Evolutionary conservation across 441 rosid genomes (phyloP), one percentile per base, ranked within the genome.

Genomic region (Isatis lusitanica): DNA sequence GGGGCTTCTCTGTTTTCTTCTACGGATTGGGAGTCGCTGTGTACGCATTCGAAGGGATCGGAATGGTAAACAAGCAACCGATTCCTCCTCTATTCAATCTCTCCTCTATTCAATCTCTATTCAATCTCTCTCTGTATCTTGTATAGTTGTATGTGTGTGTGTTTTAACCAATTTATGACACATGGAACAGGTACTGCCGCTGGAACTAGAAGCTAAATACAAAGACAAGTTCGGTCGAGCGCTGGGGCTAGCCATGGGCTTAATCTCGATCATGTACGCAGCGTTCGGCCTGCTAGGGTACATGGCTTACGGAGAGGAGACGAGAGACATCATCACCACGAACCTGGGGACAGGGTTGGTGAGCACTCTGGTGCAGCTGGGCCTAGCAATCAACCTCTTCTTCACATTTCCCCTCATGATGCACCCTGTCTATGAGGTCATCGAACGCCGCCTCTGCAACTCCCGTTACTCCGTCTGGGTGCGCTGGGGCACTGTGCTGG

Each of bases 341-440:
- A 88, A 88, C 59, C 59, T 86, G 6, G 93, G 91, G 21, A 26
- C 74, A 26, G 93, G 91, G 42, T 26, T 83, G 51, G 63, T 85
- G 36, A 86, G 91, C 83, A 78, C 78, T 1, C 59, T 86, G 63
- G 91, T 88, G 50, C 91, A 86, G 76, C 57, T 86, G 24, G 88
- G 91, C 18, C 71, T 88, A 8, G 82, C 88, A 13, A 78, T 86
- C 73, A 88, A 88, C 79, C 80, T 88, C 58, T 88, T 88, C 74
- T 81, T 88, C 67, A 77, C 88, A 6, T 86, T 88, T 65, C 93
- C 93, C 1, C 71, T 88, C 72, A 86, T 86, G 93, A 88, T 88
- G 93, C 85, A 86, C 60, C 93, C 93, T 0, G 91, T 88, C 48
- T 88, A 86, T 16, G 91, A 88, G 69, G 80, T 85, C 3, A 76